phyloP scores from a whole-genome alignment of 1,284 basidiomycete genomes.

The Ceratobasidium sp. region DNA sequence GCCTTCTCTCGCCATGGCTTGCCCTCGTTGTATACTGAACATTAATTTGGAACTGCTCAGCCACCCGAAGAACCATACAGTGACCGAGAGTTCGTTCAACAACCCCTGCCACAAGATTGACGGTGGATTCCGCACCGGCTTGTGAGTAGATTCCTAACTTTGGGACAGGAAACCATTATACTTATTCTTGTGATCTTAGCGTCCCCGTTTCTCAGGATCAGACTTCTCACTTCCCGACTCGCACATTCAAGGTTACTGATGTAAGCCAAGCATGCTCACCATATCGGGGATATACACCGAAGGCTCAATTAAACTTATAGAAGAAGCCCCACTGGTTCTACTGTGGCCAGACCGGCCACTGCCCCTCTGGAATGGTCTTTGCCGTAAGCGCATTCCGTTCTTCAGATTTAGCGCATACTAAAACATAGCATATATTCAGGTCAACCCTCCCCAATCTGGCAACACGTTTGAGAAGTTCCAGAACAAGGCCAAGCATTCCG shows the following conservation, averaged over 20 bases:
- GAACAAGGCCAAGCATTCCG: neutral
- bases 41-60: neutral
- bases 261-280: slow-evolving; percentile 11
- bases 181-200: neutral
- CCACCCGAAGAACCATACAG: slow-evolving; percentile 35
- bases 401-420: neutral
- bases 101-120: neutral
- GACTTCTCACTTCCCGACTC: slow-evolving; percentile 17
- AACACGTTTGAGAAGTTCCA: slow-evolving; percentile 41
- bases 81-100: slow-evolving; percentile 20
- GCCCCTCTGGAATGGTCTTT: slow-evolving; percentile 47
- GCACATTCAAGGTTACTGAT: slow-evolving; percentile 35
- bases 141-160: neutral
- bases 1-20: neutral
- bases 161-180: neutral
- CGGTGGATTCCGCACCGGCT: slow-evolving; percentile 16
- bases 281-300: neutral
- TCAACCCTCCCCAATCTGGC: slow-evolving; percentile 32
- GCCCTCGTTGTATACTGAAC: neutral
- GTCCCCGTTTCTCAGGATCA: slow-evolving; percentile 12
- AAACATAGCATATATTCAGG: slow-evolving; percentile 7
- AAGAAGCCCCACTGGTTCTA: slow-evolving; percentile 45
- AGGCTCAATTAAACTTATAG: neutral
- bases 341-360: slow-evolving; percentile 45
- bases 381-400: slow-evolving; percentile 19